Conservation (phyloP, 306 rosid genomes). For the Medicago ruthenica region DNA sequence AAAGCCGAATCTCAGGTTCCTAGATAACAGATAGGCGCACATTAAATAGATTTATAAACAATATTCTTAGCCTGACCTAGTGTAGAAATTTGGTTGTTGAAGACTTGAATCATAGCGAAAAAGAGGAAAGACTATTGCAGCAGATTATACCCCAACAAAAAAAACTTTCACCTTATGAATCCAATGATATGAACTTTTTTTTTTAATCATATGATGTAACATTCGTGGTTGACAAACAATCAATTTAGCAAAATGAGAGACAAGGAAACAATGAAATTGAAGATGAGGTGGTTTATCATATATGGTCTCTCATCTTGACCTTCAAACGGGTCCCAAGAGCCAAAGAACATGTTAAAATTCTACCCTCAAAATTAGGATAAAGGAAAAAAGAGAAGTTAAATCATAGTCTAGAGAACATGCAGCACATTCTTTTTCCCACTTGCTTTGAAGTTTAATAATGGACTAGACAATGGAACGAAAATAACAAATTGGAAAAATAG, state of each 20-base stretch:
- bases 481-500: neutral
- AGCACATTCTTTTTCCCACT: neutral
- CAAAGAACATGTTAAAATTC: too few species aligned
- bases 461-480: neutral
- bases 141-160: neutral
- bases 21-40: too few species aligned
- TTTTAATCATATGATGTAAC: neutral
- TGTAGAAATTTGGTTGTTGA: neutral
- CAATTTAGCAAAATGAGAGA: too few species aligned
- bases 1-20: too few species aligned
- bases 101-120: neutral
- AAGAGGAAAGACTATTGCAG: neutral
- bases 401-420: neutral
- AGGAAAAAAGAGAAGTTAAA: neutral
- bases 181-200: too few species aligned
- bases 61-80: neutral
- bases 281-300: too few species aligned
- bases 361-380: neutral
- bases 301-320: too few species aligned
- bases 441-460: neutral
- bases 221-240: too few species aligned
- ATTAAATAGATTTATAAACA: too few species aligned
- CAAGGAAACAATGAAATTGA: too few species aligned
- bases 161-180: neutral
- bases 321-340: too few species aligned